Evolutionary conservation across 352 stramenopile species (phyloP), one percentile per base, ranked within the genome.

Genomic region (Phytopythium oedochilum): DNA sequence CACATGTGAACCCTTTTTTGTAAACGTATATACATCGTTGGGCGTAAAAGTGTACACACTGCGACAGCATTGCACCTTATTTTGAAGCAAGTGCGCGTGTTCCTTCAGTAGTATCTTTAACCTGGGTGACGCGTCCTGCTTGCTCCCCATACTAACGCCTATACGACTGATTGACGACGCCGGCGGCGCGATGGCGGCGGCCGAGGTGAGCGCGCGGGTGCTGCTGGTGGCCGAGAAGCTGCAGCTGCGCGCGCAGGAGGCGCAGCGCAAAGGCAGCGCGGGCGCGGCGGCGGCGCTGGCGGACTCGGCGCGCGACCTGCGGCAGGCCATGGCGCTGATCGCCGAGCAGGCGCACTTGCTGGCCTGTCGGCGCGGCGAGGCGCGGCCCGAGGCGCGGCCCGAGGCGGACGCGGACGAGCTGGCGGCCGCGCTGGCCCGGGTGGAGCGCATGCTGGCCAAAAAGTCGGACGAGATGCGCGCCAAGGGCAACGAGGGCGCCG

Each of bases 161-260:
- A 14, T 11, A 6, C 32, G 2, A 11, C 32, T 6, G 32, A 36
- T 11, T 11, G 32, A 36, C 5, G 5, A 10, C 29, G 29, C 5
- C 5, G 5, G 29, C 32, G 32, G 34, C 47, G 32, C 49, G 5
- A 75, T 79, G 63, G 76, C 76, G 18, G 76, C 76, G 18, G 78
- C 80, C 22, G 73, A 77, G 59, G 73, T 86, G 31, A 77, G 72
- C 40, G 67, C 77, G 48, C 76, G 78, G 44, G 77, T 92, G 69
- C 69, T 81, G 42, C 64, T 88, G 44, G 82, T 92, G 60, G 82
- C 82, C 22, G 75, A 92, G 57, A 92, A 89, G 67, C 64, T 92
- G 53, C 59, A 74, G 67, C 71, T 81, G 29, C 86, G 85, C 59
- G 75, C 77, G 45, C 69, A 80, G 49, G 78, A 92, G 39, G 78